These are phyloP conservation scores for Xylaria sp. DNA, from an alignment of 2,329 filamentous ascomycete species.

Conservation along the genomic window DNA sequence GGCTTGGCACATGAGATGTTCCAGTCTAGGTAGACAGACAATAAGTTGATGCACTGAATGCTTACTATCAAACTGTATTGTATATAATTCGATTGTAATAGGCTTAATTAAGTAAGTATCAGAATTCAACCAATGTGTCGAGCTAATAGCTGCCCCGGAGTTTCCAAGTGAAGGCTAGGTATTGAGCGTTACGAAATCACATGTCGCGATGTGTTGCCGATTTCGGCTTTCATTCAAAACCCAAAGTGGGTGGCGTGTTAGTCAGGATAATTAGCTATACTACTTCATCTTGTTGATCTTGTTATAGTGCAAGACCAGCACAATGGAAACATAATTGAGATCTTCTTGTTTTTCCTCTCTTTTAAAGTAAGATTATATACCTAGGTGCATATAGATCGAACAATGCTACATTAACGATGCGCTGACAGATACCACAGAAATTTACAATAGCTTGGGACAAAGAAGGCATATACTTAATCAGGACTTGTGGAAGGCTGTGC, in stretches of 20 bases:
- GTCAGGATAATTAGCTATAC: neutral
- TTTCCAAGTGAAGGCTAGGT: neutral
- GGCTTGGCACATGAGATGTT: slow-evolving; percentile 2
- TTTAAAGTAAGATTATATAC: too few relatives aligned
- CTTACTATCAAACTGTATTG: neutral
- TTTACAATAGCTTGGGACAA: too few relatives aligned
- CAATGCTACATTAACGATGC: too few relatives aligned
- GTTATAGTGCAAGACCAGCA: neutral
- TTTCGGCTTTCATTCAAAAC: neutral
- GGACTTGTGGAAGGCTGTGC: neutral
- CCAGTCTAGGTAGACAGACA: neutral
- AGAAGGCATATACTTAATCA: neutral
- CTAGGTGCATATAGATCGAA: too few relatives aligned
- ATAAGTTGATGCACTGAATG: neutral
- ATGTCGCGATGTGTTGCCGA: slow-evolving; percentile 2
- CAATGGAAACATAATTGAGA: too few relatives aligned
- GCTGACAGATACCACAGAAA: too few relatives aligned
- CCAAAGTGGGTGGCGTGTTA: slow-evolving; percentile 1
- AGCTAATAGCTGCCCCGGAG: neutral
- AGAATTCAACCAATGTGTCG: neutral
- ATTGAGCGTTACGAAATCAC: neutral
- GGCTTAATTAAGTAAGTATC: neutral
- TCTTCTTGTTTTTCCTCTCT: too few relatives aligned
- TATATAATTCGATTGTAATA: neutral
- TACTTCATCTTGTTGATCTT: neutral